Evolutionary conservation across 257 asterid genomes (phyloP), one percentile per base, ranked within the genome.

Genomic region (Craterostigma plantagineum): DNA sequence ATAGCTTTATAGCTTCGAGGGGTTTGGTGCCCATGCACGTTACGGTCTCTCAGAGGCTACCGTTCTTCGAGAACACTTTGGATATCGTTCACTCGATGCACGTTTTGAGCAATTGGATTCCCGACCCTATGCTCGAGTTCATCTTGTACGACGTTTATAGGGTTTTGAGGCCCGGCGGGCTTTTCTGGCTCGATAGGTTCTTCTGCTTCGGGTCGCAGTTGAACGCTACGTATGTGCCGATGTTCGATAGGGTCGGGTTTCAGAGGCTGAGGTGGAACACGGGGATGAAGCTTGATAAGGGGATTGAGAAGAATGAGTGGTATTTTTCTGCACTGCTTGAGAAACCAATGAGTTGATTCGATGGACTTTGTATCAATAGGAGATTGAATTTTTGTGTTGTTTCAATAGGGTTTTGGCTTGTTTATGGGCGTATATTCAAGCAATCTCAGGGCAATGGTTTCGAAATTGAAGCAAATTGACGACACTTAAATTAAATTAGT

Each of bases 1-100:
- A 76, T 43, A 69, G 75, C 50, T 73, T 70, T 58, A 72, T 70
- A 10, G 67, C 83, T 16, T 63, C 71, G 2, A 35, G 83, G 33
- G 84, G 80, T 0, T 27, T 73, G 69, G 11, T 77, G 5, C 51
- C 77, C 3, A 35, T 35, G 40, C 75, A 67, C 18, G 57, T 70
- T 10, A 66, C 71, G 36, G 56, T 73, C 4, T 68, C 71, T 4
- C 78, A 73, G 17, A 52, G 67, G 56, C 45, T 63, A 35, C 67
- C 62, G 8, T 63, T 59, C 48, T 67, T 67, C 9, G 52, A 67
- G 41, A 67, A 59, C 43, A 59, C 70, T 1, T 16, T 63, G 75
- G 64, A 63, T 38, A n/a, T 38, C 16, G 43, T 38, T 16, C 17
- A 12, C n/a, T 38, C 43, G 16, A 38, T 38, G 17, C 43, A 38